Base-by-base conservation (phyloP, 192 early-diverging fungal genomes). In the Allomyces macrogynus region DNA sequence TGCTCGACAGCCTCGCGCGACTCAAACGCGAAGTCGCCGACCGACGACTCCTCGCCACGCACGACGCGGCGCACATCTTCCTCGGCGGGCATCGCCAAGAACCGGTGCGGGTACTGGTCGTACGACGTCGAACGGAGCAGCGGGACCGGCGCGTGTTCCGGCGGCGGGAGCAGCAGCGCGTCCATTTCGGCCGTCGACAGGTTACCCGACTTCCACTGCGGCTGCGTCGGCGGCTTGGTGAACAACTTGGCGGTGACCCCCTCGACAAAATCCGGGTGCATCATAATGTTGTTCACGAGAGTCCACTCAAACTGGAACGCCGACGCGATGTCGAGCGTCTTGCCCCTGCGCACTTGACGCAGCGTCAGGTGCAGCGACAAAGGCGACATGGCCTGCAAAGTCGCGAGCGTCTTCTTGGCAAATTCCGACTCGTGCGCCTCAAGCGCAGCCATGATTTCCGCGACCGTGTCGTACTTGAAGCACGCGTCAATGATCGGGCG, bases 311-410 rank as follows among this genome's bases (percentile, higher is more conserved):
- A 83, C 60, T 79, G 68, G 73, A 97, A 89, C 64, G 89, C 91
- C 66, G 85, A 78, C 22, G 80, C 80, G 73, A 99, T 85, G 24
- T 78, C 72, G 66, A 83, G 65, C 16, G 79, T 69, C 44, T 70
- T 71, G 22, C 93, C 94, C 14, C 76, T 72, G 12, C 91, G 80
- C 64, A 97, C 76, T 77, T 90, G 86, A 67, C 81, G 80, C 24
- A 96, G 76, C 8, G 93, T 90, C 10, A 97, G 83, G 73, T 91
- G 91, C 70, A 95, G 78, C 40, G 87, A 88, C 11, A 86, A 89
- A 5, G 95, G 95, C 23, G 90, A 93, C 75, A 89, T 80, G 23
- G 62, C 67, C 42, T 75, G 68, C 43, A 99, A 69, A 25, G 69
- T 74, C 14, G 73, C 78, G 23, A 90, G 70, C 8, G 90, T 89